phyloP scores from a whole-genome alignment of 2,329 filamentous ascomycete species.

The Ascochyta rabiei region DNA sequence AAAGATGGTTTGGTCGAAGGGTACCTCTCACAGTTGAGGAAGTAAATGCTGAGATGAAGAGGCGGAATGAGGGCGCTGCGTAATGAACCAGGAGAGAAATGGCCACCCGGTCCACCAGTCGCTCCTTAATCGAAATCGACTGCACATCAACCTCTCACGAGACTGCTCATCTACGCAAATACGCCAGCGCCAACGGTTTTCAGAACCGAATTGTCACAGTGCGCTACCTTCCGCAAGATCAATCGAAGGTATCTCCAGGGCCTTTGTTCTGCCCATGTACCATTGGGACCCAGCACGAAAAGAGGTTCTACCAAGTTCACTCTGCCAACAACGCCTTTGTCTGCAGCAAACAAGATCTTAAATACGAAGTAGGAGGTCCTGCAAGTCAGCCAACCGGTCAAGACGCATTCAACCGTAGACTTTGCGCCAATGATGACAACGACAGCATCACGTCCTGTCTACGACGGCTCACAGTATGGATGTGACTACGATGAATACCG shows the following conservation, averaged over 20 bases:
- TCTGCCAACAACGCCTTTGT: conserved; percentile 3
- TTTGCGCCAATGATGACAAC: neutral
- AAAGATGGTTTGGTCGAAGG: conserved; percentile 56
- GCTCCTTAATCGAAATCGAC: too few relatives aligned
- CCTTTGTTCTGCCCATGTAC: neutral
- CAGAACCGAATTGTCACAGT: neutral
- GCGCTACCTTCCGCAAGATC: neutral
- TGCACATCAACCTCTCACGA: neutral
- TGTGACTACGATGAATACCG: neutral
- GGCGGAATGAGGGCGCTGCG: conserved; percentile 40
- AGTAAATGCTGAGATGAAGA: conserved; percentile 66
- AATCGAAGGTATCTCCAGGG: neutral
- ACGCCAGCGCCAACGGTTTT: neutral
- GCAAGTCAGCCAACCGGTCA: neutral
- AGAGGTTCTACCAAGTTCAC: neutral
- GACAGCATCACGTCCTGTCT: neutral
- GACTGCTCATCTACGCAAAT: neutral
- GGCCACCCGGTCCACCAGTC: neutral
- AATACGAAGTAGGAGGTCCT: neutral
- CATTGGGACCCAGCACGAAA: neutral
- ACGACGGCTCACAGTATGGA: neutral
- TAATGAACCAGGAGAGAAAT: neutral
- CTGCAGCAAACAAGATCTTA: neutral
- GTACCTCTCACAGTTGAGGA: conserved; percentile 65
- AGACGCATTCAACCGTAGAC: neutral